Percentiles rank a stretch among this genome's conserved stretches.
These are phyloP conservation scores for Deuterostichococcus epilithicus DNA, from an alignment of 139 green algal genomes.

Conservation along the genomic window DNA sequence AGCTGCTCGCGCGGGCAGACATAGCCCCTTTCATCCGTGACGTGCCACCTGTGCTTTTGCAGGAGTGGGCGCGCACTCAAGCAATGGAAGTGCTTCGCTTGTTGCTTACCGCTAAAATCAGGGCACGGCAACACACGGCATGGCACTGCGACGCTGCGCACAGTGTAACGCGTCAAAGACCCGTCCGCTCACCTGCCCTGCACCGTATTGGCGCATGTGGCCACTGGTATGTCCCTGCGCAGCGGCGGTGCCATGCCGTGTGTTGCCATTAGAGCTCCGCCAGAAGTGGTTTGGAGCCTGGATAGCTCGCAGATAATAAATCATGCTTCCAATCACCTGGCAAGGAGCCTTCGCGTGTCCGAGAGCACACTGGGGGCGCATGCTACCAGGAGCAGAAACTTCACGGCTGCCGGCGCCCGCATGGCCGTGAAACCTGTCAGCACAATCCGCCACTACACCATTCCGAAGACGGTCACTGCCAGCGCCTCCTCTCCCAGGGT, in stretches of 20 bases:
- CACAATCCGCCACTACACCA: no score
- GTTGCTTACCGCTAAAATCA: neutral
- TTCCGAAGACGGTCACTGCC: no score
- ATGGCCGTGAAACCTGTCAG: no score
- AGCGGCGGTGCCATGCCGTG: no score
- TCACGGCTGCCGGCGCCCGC: neutral
- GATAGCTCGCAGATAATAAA: no score
- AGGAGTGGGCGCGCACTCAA: neutral
- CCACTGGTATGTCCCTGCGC: slow-evolving; percentile 3
- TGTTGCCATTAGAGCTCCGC: no score
- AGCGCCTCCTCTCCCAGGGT: no score
- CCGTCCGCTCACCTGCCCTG: slow-evolving; percentile 2
- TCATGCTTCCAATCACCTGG: neutral
- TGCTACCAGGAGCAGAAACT: neutral
- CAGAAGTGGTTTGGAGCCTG: no score
- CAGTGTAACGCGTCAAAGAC: neutral
- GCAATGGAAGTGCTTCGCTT: neutral
- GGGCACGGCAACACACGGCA: neutral
- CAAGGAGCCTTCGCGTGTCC: neutral
- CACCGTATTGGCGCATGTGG: slow-evolving; percentile 15
- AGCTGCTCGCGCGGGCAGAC: slow-evolving; percentile 49
- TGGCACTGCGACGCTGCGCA: neutral
- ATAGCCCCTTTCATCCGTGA: slow-evolving; percentile 59
- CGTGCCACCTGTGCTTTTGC: slow-evolving; percentile 14
- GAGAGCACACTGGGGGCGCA: neutral